Base-by-base conservation (phyloP, 2,329 filamentous ascomycete species). In the Apiospora phragmitis region DNA sequence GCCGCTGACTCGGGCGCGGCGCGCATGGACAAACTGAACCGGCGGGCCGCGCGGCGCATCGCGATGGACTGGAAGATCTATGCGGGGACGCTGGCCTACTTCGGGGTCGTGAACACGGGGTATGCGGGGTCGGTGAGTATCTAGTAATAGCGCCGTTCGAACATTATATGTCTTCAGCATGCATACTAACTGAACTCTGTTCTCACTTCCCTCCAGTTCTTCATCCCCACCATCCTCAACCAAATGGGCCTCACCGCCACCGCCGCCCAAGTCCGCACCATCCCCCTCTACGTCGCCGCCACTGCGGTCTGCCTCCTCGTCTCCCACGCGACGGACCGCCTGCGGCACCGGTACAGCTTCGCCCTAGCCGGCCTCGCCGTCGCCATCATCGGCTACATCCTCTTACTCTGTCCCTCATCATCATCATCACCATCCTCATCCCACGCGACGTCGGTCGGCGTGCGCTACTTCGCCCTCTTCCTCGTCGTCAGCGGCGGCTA, bases 91-190 rank as follows among this genome's bases (percentile, higher is more conserved):
- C 65, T 81, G 7, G 73, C 79, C 59, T 82, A 81, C 74, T 74
- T 82, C 71, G 81, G 80, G 35, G 74, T 82, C 29, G 81, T 85
- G 26, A 85, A 84, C 49, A 85, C 84, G 0, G 85, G 84, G 4
- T 85, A 87, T 67, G 80, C 78, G 12, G 78, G 78, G 24, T 77
- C 77, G 67, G 74, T 72, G 51, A 72, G 69, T 71, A 26, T 32
- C 68, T 35, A 4, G 35, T 35, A n/a, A n/a, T n/a, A n/a, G n/a
- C n/a, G n/a, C n/a, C n/a, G n/a, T n/a, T n/a, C n/a, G n/a, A n/a
- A n/a, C n/a, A n/a, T n/a, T n/a, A n/a, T n/a, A n/a, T n/a, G n/a
- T n/a, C n/a, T n/a, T n/a, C n/a, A n/a, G n/a, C n/a, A 51, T 2
- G 9, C 2, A 12, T 42, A 42, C 41, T 42, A 14, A 42, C 7